Conservation (phyloP, 345 rosid species). For the Isatis tinctoria region DNA sequence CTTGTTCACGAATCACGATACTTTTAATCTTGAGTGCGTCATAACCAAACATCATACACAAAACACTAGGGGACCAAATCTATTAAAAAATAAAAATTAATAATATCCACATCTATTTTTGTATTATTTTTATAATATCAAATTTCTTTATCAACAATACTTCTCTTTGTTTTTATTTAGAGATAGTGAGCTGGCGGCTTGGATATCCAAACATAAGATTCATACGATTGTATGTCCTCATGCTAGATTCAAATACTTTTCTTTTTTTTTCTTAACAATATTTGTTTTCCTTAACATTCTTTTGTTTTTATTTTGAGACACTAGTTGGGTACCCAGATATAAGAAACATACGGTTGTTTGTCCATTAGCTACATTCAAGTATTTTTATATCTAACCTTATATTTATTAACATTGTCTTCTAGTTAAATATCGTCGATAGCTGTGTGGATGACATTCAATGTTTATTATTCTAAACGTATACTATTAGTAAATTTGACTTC, state of each 20-base stretch:
- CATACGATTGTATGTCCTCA: constrained; percentile 6
- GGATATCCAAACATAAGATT: constrained; percentile 9
- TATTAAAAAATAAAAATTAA: background rate
- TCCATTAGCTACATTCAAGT: constrained; percentile 1
- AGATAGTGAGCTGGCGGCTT: constrained; percentile 21
- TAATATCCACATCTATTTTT: background rate
- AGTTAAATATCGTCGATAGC: background rate
- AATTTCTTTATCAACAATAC: background rate
- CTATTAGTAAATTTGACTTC: background rate
- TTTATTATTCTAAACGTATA: background rate
- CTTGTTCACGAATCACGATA: background rate
- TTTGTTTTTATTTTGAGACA: constrained; percentile 21
- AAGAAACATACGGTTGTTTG: constrained; percentile 15
- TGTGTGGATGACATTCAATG: background rate
- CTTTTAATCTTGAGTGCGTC: background rate
- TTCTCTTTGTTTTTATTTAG: background rate
- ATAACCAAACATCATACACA: constrained; percentile 6
- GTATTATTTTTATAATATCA: background rate
- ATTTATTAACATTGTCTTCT: background rate
- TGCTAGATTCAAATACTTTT: background rate
- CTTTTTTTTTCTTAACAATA: background rate
- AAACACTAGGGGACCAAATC: background rate
- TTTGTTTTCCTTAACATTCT: constrained; percentile 10
- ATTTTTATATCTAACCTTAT: constrained; percentile 2
- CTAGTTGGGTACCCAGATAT: constrained; percentile 1